Percentiles rank a stretch among this genome's conserved stretches.
Evolutionary conservation across 139 green algal genomes (phyloP).

Genomic region (Volvox reticuliferus): DNA sequence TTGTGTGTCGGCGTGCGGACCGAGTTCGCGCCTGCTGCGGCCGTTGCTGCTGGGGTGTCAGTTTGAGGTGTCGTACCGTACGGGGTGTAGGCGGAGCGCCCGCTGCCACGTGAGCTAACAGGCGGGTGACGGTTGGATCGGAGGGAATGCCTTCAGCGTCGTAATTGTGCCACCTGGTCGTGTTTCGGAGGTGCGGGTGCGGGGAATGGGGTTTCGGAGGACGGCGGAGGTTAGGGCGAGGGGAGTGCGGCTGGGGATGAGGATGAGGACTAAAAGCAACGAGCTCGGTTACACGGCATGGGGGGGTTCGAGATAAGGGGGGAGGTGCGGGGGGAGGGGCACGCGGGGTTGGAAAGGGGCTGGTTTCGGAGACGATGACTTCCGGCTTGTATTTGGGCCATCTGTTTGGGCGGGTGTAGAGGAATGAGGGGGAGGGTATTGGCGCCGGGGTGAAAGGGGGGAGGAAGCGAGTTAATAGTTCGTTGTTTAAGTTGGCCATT

Average conservation of each 20-base stretch:
- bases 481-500: too few relatives aligned
- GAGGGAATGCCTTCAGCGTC: constrained; percentile 1
- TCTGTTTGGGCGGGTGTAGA: too few relatives aligned
- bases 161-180: constrained; percentile 35
- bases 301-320: neutral
- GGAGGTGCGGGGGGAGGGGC: neutral
- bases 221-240: too few relatives aligned
- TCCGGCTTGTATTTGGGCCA: too few relatives aligned
- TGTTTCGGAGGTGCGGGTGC: too few relatives aligned
- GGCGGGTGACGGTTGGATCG: neutral
- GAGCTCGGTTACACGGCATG: too few relatives aligned
- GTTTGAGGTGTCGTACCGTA: neutral
- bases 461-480: too few relatives aligned
- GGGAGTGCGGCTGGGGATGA: neutral
- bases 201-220: too few relatives aligned
- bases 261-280: too few relatives aligned
- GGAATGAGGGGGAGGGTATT: neutral
- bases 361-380: neutral
- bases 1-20: neutral
- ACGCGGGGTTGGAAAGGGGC: too few relatives aligned
- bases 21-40: neutral
- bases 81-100: neutral
- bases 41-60: neutral
- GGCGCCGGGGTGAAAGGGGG: neutral
- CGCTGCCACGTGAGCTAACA: constrained; percentile 3